Evolutionary conservation across 2,329 filamentous ascomycete genomes (phyloP), one percentile per base, ranked within the genome.

Genomic region (Epichloe amarillans): DNA sequence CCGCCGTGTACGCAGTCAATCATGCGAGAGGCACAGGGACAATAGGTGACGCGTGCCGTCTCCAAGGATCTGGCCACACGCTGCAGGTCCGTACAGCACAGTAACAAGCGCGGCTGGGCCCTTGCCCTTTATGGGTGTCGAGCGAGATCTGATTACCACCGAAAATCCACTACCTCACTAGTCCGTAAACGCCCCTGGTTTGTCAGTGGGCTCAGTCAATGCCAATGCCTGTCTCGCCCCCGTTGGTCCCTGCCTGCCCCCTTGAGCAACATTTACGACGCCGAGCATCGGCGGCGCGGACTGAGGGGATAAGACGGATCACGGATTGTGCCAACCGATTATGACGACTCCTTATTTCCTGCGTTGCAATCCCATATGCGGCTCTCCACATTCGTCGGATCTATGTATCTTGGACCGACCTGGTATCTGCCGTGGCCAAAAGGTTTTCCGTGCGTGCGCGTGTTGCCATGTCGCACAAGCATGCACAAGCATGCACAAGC

Each of bases 341-440:
- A 30, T 33, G 19, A 30, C 10, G 44, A 21, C 17, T 21, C 14
- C 11, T n/a, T 23, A 26, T 51, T 41, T 47, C 23, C 43, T 39
- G 42, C 49, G 46, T 50, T 35, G 49, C 37, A 50, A 50, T 36
- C 30, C 44, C 33, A 51, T 23, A 38, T 45, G 51, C 58, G 41
- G 43, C 48, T 41, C 44, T 51, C 55, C 50, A 55, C 51, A 56
- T 54, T 57, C 45, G 53, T 55, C 56, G 55, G 57, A 57, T 59
- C 53, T 58, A 55, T 54, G 26, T 30, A 30, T 30, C 55, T 58
- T 55, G 55, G 56, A 51, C 53, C 41, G 57, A 51, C 54, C 41
- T 50, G 50, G 54, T 55, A 57, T 56, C 58, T 50, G 19, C n/a
- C 14, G 38, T 12, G 23, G 41, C 41, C 12, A 46, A 33, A 23